These are phyloP conservation scores for Remersonia thermophila DNA, from an alignment of 2,329 filamentous ascomycete species.

Conservation along the genomic window DNA sequence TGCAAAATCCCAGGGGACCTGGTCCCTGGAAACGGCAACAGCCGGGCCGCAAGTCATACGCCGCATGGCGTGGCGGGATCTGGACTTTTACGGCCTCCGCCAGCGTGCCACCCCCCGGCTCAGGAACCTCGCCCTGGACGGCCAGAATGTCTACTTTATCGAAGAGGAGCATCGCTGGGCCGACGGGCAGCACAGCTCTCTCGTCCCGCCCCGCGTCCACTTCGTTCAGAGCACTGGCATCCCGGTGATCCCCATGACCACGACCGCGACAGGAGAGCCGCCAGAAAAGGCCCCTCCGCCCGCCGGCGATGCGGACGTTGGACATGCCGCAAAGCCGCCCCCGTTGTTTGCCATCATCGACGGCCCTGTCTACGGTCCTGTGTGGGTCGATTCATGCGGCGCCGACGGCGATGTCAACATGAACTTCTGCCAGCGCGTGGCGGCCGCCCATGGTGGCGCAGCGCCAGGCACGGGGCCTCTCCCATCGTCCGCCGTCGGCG, in stretches of 20 bases:
- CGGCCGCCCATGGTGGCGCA: neutral
- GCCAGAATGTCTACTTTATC: constrained; percentile 38
- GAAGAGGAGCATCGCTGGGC: constrained; percentile 44
- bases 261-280: too few relatives aligned
- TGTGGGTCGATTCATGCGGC: constrained; percentile 36
- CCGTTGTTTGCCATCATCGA: constrained; percentile 8
- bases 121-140: constrained; percentile 38
- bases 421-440: constrained; percentile 30
- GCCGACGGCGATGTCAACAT: constrained; percentile 29
- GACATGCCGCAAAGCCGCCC: neutral
- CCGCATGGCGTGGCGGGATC: constrained; percentile 36
- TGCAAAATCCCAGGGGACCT: too few relatives aligned
- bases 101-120: constrained; percentile 40
- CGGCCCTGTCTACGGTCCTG: constrained; percentile 31
- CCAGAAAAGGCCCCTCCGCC: neutral
- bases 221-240: constrained; percentile 39
- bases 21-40: constrained; percentile 3
- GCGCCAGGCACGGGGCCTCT: neutral
- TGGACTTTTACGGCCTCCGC: constrained; percentile 40
- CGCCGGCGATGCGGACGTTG: neutral
- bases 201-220: constrained; percentile 30
- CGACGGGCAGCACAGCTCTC: constrained; percentile 31
- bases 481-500: too few relatives aligned
- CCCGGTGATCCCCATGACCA: constrained; percentile 28
- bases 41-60: constrained; percentile 32